Base-by-base conservation (phyloP, 345 rosid genomes). In the Eucalyptus cloeziana region DNA sequence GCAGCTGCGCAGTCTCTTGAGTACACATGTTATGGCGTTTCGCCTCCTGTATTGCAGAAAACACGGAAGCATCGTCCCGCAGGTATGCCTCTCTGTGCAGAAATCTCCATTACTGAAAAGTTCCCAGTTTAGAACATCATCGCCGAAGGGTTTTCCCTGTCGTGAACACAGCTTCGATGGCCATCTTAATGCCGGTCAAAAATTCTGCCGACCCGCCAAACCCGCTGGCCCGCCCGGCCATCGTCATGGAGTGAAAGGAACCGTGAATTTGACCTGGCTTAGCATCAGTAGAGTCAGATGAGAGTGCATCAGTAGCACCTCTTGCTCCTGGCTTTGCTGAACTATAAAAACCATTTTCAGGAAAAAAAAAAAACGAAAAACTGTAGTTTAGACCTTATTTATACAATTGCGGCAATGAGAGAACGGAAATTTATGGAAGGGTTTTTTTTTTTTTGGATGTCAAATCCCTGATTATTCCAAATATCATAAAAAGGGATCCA, bases 1-100 rank as follows among this genome's bases (percentile, higher is more conserved):
- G 69, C 69, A 60, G 69, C 69, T 1, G 69, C 31, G 7, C 7
- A 27, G 69, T 60, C 31, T 60, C 4, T 60, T 12, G 31, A 60
- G 69, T 27, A 27, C n/a, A 60, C n/a, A 60, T 2, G 76, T 67
- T 67, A 15, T 67, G 40, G 1, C 19, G 79, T 67, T n/a, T 67
- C 11, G 10, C 79, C 22, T 67, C 79, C 40, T 31, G 6, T 31
- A 31, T 16, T 0, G 79, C 40, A 31, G 79, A 67, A 0, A 67
- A 30, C 69, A 27, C 69, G 14, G 62, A 60, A 27, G 7, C 69
- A 60, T 27, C 31, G 4, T 60, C 31, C 15, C 4, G 31, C 69
- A 5, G 69, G 69, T 27, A 0, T 60, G 69, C 33, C 69, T 60
- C 69, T 60, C 1, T 13, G 16, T 27, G 8, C 33, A 10, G 69